Conservation (phyloP, 768 basidiomycete genomes). For the Leccinum barrowsii region DNA sequence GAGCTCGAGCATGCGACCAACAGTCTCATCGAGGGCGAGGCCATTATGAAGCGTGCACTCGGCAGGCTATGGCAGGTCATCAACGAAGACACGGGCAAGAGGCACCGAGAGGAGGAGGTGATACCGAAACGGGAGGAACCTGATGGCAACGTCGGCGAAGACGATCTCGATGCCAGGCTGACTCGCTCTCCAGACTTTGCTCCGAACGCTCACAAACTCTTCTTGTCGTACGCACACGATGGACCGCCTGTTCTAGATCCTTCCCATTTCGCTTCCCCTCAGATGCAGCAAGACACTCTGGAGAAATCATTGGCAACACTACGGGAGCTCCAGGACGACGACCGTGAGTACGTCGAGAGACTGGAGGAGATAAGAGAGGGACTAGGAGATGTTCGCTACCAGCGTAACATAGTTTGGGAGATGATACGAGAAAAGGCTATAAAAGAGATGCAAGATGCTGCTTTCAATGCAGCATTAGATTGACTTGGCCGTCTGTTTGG, state of each 20-base stretch:
- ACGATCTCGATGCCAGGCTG: constrained; percentile 40
- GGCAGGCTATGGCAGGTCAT: constrained; percentile 82
- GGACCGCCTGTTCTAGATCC: constrained; percentile 48
- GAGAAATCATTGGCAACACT: constrained; percentile 73
- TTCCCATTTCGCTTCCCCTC: constrained; percentile 61
- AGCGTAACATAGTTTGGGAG: constrained; percentile 74
- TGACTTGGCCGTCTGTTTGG: constrained; percentile 7
- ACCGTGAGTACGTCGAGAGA: constrained; percentile 81
- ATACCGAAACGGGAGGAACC: constrained; percentile 69
- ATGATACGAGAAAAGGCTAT: constrained; percentile 71
- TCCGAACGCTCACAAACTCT: constrained; percentile 62
- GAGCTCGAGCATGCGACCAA: constrained; percentile 82
- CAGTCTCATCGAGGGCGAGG: constrained; percentile 81
- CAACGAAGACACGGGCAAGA: constrained; percentile 59
- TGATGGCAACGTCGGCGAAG: constrained; percentile 47
- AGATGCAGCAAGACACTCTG: constrained; percentile 64
- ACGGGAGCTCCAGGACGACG: constrained; percentile 82
- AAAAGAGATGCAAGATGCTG: constrained; percentile 69
- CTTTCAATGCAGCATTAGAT: constrained; percentile 35
- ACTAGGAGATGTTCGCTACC: constrained; percentile 68
- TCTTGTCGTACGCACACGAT: constrained; percentile 53
- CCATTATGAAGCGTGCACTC: constrained; percentile 64
- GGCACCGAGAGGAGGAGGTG: constrained; percentile 36
- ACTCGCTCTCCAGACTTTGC: constrained; percentile 65
- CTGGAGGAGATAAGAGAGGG: constrained; percentile 81